Percentiles rank a stretch among this genome's conserved stretches.
Conservation (phyloP, 2,329 filamentous ascomycete species). For the Colletotrichum shisoi region DNA sequence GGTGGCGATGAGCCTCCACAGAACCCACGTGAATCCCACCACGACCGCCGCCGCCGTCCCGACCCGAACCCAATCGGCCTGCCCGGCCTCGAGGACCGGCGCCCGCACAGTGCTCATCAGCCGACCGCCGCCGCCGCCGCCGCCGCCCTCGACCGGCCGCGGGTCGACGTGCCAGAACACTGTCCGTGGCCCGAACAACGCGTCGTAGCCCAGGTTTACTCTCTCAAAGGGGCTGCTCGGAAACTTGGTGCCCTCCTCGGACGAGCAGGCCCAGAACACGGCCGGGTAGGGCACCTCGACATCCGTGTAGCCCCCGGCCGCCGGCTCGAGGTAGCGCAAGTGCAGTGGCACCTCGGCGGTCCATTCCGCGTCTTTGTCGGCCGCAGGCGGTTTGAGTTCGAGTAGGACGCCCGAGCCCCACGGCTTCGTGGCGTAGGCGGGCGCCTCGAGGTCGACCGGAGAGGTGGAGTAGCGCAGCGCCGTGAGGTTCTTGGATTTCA, state of each 20-base stretch:
- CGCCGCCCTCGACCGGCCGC: slow-evolving; percentile 45
- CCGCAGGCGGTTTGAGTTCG: slow-evolving; percentile 68
- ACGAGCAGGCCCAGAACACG: slow-evolving; percentile 89
- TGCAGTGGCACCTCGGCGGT: slow-evolving; percentile 81
- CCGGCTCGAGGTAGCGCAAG: slow-evolving; percentile 78
- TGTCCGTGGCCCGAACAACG: slow-evolving; percentile 76
- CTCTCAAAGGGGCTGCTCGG: slow-evolving; percentile 84
- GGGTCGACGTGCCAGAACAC: slow-evolving; percentile 83
- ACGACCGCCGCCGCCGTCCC: slow-evolving; percentile 68
- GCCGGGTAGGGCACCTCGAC: slow-evolving; percentile 78
- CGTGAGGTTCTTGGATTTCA: slow-evolving; percentile 79
- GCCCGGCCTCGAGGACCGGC: slow-evolving; percentile 69
- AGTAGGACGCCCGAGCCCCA: slow-evolving; percentile 86
- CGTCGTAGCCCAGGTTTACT: slow-evolving; percentile 84
- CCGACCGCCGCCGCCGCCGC: slow-evolving; percentile 41
- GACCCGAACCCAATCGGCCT: slow-evolving; percentile 56
- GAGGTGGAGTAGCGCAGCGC: slow-evolving; percentile 73
- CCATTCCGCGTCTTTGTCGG: slow-evolving; percentile 58
- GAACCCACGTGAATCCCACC: slow-evolving; percentile 74
- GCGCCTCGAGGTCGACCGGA: slow-evolving; percentile 89
- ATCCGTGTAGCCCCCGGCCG: slow-evolving; percentile 60
- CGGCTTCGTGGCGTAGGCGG: slow-evolving; percentile 75
- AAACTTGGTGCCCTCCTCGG: slow-evolving; percentile 72
- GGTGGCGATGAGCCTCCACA: slow-evolving; percentile 63
- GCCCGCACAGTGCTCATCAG: slow-evolving; percentile 67